phyloP scores from a whole-genome alignment of 2,329 filamentous ascomycete genomes.

The Aspergillus neoniger region DNA sequence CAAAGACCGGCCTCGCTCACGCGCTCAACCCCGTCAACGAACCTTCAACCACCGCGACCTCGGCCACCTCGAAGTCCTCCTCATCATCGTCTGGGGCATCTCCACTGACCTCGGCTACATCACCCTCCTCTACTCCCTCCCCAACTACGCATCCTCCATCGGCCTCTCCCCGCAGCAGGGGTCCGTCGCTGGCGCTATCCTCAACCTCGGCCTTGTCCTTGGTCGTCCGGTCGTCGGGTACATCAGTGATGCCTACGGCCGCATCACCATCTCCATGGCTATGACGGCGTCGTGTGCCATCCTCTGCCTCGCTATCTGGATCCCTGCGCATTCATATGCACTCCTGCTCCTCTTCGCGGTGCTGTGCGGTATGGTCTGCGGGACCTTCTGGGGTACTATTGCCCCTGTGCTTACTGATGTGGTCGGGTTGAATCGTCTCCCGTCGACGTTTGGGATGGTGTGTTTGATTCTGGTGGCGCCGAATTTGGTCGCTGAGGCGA shows the following conservation, averaged over 20 bases:
- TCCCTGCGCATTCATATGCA: conserved; percentile 47
- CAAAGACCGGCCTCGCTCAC: conserved; percentile 17
- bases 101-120: conserved; percentile 35
- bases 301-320: conserved; percentile 43
- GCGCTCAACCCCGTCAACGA: neutral
- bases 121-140: conserved; percentile 5
- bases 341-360: conserved; percentile 48
- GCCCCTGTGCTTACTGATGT: conserved; percentile 17
- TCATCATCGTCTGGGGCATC: conserved; percentile 43
- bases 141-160: conserved; percentile 8
- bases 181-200: conserved; percentile 5
- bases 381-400: conserved; percentile 48
- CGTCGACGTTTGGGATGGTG: conserved; percentile 16
- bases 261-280: conserved; percentile 3
- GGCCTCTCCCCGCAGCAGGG: conserved; percentile 4
- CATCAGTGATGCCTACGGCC: conserved; percentile 4
- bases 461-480: conserved; percentile 17
- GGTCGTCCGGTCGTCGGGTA: conserved; percentile 5
- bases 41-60: neutral
- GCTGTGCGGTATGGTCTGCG: conserved; percentile 47
- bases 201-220: conserved; percentile 8
- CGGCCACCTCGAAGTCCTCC: conserved; percentile 1
- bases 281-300: conserved; percentile 7
- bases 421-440: conserved; percentile 16
- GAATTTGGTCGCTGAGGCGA: conserved; percentile 16